These are phyloP conservation scores for Xylariaceae sp. DNA, from an alignment of 2,329 filamentous ascomycete genomes.

Conservation along the genomic window DNA sequence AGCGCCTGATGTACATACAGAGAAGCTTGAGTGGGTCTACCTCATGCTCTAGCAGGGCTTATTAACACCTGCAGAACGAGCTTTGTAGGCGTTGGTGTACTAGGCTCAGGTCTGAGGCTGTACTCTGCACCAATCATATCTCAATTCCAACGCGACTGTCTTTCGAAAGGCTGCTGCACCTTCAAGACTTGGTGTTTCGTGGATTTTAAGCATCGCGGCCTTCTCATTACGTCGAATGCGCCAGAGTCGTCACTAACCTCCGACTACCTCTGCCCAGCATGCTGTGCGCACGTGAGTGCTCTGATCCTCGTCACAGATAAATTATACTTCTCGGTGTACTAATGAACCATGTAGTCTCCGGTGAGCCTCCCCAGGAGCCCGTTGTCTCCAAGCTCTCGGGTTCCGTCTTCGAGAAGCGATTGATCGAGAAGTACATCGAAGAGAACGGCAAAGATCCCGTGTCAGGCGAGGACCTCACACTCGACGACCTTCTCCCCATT, in stretches of 20 bases:
- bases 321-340: neutral
- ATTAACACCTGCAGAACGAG: no score
- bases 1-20: neutral
- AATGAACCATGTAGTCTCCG: conserved; percentile 67
- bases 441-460: conserved; percentile 92
- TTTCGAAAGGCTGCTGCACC: neutral
- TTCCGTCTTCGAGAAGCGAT: conserved; percentile 90
- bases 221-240: conserved; percentile 1
- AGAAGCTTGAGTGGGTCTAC: neutral
- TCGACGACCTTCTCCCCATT: conserved; percentile 83
- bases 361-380: conserved; percentile 90
- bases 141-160: no score
- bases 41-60: no score
- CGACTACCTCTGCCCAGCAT: conserved; percentile 28
- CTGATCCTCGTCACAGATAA: neutral
- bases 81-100: no score
- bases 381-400: conserved; percentile 94
- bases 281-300: conserved; percentile 45
- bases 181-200: neutral
- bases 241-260: conserved; percentile 6
- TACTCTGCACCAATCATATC: no score
- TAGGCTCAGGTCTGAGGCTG: no score
- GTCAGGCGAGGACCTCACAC: conserved; percentile 76
- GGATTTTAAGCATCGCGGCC: neutral
- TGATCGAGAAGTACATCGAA: conserved; percentile 91